phyloP scores from a whole-genome alignment of 1,139 yeast species.

The Protomyces macrosporus region DNA sequence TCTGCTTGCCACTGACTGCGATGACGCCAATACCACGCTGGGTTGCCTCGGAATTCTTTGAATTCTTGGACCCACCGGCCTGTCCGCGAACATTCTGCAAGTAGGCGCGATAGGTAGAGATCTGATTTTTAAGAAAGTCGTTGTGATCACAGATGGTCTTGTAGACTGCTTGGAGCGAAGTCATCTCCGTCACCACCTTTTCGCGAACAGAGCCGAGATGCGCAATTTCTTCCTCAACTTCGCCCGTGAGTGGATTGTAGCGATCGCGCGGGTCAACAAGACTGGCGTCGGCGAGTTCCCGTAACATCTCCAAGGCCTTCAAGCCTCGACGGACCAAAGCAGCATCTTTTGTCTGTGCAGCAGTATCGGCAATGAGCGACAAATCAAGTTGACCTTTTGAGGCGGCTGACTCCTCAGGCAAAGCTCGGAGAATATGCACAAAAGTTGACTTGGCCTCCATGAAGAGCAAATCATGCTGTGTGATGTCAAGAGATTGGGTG shows the following conservation, averaged over 20 bases:
- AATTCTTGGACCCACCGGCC: constrained; percentile 35
- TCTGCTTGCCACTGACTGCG: constrained; percentile 33
- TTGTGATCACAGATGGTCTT: constrained; percentile 41
- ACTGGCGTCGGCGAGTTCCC: constrained; percentile 37
- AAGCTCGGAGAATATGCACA: constrained; percentile 41
- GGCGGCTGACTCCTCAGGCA: constrained; percentile 38
- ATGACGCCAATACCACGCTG: constrained; percentile 32
- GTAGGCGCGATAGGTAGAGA: constrained; percentile 42
- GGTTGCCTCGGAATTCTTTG: constrained; percentile 23
- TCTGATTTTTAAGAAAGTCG: constrained; percentile 40
- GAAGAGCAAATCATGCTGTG: constrained; percentile 41
- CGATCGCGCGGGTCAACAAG: constrained; percentile 34
- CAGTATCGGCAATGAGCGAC: constrained; percentile 39
- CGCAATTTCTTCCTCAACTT: constrained; percentile 41
- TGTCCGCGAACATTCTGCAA: constrained; percentile 41
- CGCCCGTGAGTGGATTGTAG: constrained; percentile 37
- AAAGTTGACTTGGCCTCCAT: constrained; percentile 42
- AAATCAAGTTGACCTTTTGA: constrained; percentile 38
- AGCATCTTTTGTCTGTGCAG: constrained; percentile 37
- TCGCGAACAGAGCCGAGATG: constrained; percentile 41
- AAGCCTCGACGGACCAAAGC: constrained; percentile 41
- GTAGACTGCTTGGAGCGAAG: constrained; percentile 39
- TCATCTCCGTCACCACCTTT: constrained; percentile 39
- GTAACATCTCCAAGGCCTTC: constrained; percentile 39
- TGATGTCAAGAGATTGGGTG: constrained; percentile 36